Percentiles rank a stretch among this genome's conserved stretches.
phyloP scores from a whole-genome alignment of 306 rosid species.

The Vicia sativa region DNA sequence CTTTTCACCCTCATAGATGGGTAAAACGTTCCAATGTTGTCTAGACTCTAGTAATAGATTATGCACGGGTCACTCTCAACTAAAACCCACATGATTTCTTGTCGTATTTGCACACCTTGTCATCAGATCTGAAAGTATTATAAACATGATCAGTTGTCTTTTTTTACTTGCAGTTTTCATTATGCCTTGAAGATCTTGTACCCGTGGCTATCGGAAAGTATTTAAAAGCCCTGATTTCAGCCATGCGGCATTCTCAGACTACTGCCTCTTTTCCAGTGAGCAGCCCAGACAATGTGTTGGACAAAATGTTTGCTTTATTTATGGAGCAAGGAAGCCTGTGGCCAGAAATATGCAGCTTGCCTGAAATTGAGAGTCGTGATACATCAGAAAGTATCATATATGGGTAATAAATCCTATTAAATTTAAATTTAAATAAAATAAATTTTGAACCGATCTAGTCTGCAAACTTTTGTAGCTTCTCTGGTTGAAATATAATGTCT shows the following conservation, averaged over 20 bases:
- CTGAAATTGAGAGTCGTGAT: constrained; percentile 74
- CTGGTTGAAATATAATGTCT: constrained; percentile 22
- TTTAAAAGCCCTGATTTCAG: constrained; percentile 70
- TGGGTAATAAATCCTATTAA: constrained; percentile 60
- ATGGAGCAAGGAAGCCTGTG: constrained; percentile 94
- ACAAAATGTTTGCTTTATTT: constrained; percentile 82
- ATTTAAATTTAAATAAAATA: not conserved
- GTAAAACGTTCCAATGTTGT: constrained; percentile 10
- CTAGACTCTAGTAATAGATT: constrained; percentile 1
- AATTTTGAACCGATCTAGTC: constrained; percentile 18
- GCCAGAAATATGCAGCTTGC: constrained; percentile 88
- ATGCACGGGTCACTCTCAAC: constrained; percentile 6
- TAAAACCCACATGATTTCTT: constrained; percentile 28
- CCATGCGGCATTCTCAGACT: constrained; percentile 56
- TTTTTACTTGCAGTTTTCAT: constrained; percentile 70
- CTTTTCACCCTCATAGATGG: not conserved
- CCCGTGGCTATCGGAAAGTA: constrained; percentile 91
- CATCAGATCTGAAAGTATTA: constrained; percentile 9
- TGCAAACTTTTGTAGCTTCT: constrained; percentile 28
- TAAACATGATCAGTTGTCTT: constrained; percentile 35
- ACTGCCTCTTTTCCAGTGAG: constrained; percentile 48
- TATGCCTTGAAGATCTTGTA: constrained; percentile 96
- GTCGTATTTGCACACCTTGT: constrained; percentile 23
- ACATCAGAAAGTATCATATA: constrained; percentile 69
- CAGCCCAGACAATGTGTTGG: constrained; percentile 70